phyloP scores from a whole-genome alignment of 805 yeast species.

The Saccharomycopsis schoenii region DNA sequence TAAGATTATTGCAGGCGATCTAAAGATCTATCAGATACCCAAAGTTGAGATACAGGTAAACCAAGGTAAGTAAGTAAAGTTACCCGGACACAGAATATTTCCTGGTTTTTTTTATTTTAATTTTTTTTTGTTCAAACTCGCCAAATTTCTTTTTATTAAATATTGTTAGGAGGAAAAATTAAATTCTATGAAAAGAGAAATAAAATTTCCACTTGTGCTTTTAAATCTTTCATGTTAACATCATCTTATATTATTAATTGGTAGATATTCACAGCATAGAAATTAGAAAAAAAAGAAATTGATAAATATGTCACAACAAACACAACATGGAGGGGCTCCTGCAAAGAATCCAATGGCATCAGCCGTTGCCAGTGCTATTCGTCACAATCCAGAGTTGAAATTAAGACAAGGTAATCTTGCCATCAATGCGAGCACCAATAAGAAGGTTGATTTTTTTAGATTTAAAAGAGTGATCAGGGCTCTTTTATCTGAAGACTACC shows the following conservation, averaged over 20 bases:
- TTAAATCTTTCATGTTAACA: too few species aligned
- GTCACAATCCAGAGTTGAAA: constrained; percentile 58
- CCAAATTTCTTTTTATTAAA: too few species aligned
- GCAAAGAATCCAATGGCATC: constrained; percentile 42
- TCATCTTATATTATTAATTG: too few species aligned
- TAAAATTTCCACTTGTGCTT: too few species aligned
- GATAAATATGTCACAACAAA: background rate
- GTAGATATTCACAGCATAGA: background rate
- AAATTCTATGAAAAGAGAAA: too few species aligned
- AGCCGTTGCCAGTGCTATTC: constrained; percentile 62
- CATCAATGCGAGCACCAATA: constrained; percentile 28
- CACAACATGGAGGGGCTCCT: constrained; percentile 4
- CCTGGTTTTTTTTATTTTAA: background rate
- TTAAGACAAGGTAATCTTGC: constrained; percentile 74
- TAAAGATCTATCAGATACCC: background rate
- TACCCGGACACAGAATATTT: background rate
- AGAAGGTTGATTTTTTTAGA: constrained; percentile 74
- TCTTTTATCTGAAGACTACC: constrained; percentile 62
- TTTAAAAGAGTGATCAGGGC: constrained; percentile 79
- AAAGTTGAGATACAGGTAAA: background rate
- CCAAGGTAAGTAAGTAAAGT: background rate
- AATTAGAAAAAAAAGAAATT: background rate
- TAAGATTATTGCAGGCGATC: too few species aligned
- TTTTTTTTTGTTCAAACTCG: background rate
- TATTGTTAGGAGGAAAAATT: too few species aligned